Evolutionary conservation across 1,284 basidiomycete species (phyloP).

Genomic region (Athelia psychrophila): DNA sequence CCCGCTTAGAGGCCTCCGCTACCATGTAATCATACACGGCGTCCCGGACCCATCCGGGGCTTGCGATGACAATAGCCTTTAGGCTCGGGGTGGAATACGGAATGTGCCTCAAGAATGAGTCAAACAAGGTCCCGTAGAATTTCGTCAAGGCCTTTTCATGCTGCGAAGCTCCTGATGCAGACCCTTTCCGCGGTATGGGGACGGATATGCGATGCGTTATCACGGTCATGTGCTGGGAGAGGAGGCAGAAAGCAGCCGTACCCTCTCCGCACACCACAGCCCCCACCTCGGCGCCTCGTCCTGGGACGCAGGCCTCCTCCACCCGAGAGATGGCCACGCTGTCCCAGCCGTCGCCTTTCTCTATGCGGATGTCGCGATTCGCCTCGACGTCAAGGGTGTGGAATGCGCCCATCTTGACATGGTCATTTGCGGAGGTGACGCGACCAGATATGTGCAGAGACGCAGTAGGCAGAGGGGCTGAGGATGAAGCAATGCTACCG

Average conservation of each 20-base stretch:
- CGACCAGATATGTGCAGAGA: constrained; percentile 87
- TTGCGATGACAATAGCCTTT: constrained; percentile 92
- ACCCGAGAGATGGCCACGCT: constrained; percentile 82
- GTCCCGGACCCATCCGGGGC: constrained; percentile 95
- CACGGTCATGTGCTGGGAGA: constrained; percentile 97
- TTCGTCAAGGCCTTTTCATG: constrained; percentile 86
- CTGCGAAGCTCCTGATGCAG: constrained; percentile 72
- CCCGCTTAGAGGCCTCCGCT: constrained; percentile 75
- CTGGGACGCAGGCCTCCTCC: constrained; percentile 87
- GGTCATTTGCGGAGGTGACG: constrained; percentile 87
- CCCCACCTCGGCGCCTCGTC: constrained; percentile 92
- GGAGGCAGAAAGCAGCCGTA: constrained; percentile 88
- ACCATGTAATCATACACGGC: constrained; percentile 86
- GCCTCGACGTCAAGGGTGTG: constrained; percentile 95
- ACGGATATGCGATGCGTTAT: constrained; percentile 91
- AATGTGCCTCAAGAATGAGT: constrained; percentile 87
- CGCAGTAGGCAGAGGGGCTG: constrained; percentile 45
- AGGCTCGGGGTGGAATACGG: constrained; percentile 74
- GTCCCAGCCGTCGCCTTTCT: constrained; percentile 90
- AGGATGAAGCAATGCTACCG: constrained; percentile 36
- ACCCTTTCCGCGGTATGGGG: constrained; percentile 89
- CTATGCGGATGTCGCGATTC: constrained; percentile 90
- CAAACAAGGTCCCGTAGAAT: constrained; percentile 86
- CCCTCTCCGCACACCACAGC: constrained; percentile 97
- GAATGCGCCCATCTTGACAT: constrained; percentile 93